These are phyloP conservation scores for Dactylellina cionopaga DNA, from an alignment of 2,329 filamentous ascomycete genomes.

Conservation along the genomic window DNA sequence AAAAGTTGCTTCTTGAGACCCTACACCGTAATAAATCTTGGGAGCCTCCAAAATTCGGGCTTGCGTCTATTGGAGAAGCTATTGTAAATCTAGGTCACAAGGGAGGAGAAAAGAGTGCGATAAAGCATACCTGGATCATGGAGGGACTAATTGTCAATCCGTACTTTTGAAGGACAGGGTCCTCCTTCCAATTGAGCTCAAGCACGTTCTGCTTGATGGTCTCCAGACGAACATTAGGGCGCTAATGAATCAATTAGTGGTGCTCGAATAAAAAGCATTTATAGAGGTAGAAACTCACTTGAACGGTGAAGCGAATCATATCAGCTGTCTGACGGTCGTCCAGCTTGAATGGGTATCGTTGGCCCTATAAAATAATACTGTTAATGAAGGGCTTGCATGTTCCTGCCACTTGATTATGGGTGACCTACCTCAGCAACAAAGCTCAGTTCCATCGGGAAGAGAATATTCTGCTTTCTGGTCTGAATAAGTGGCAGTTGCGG, in stretches of 20 bases:
- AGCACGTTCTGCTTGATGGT: slow-evolving; percentile 76
- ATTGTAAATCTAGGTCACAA: background rate
- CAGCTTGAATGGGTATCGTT: slow-evolving; percentile 73
- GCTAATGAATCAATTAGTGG: slow-evolving; percentile 47
- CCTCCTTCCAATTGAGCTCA: slow-evolving; percentile 73
- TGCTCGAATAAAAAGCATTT: too few species aligned
- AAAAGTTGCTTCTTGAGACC: slow-evolving; percentile 53
- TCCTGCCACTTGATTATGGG: too few species aligned
- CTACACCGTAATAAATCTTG: slow-evolving; percentile 71
- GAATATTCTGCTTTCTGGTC: slow-evolving; percentile 65
- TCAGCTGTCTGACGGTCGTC: slow-evolving; percentile 72
- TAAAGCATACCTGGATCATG: slow-evolving; percentile 66
- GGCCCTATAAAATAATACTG: slow-evolving; percentile 63
- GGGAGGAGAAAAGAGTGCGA: slow-evolving; percentile 55
- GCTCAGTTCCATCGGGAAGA: slow-evolving; percentile 72
- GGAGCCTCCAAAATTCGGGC: slow-evolving; percentile 78
- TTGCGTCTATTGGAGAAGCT: slow-evolving; percentile 64
- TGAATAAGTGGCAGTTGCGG: slow-evolving; percentile 69
- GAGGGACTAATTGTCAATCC: slow-evolving; percentile 74
- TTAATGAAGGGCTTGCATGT: too few species aligned
- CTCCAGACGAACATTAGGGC: slow-evolving; percentile 73
- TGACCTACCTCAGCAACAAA: slow-evolving; percentile 54
- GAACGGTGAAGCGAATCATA: slow-evolving; percentile 95
- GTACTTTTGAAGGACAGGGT: slow-evolving; percentile 77
- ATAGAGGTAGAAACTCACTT: slow-evolving; percentile 30